Evolutionary conservation across 768 basidiomycete genomes (phyloP).

Genomic region (Leccinum sublutescens): DNA sequence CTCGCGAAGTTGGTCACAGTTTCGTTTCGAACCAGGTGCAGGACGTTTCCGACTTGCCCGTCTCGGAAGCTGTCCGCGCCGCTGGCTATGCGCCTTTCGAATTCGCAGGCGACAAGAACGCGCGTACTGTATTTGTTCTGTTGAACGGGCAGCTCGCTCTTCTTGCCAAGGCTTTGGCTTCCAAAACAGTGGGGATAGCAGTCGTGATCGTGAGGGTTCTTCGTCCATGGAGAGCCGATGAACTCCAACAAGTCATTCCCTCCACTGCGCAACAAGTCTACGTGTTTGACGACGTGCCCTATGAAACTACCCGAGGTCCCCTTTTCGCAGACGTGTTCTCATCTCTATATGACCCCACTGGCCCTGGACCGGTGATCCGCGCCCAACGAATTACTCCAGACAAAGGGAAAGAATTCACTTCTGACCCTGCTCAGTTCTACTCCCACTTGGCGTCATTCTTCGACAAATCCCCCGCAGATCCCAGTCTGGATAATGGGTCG

Average conservation of each 20-base stretch:
- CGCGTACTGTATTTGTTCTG: slow-evolving; percentile 65
- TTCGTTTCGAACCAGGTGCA: slow-evolving; percentile 39
- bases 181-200: slow-evolving; percentile 50
- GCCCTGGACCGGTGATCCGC: slow-evolving; percentile 42
- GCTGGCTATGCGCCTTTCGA: slow-evolving; percentile 77
- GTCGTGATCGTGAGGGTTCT: slow-evolving; percentile 75
- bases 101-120: slow-evolving; percentile 64
- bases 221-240: slow-evolving; percentile 74
- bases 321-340: slow-evolving; percentile 75
- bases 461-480: slow-evolving; percentile 27
- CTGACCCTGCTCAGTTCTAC: slow-evolving; percentile 41
- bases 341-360: slow-evolving; percentile 45
- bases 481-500: slow-evolving; percentile 24
- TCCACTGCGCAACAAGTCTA: slow-evolving; percentile 55
- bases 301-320: slow-evolving; percentile 55
- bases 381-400: slow-evolving; percentile 59
- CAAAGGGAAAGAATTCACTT: slow-evolving; percentile 52
- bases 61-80: slow-evolving; percentile 50
- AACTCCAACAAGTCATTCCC: slow-evolving; percentile 62
- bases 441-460: slow-evolving; percentile 36
- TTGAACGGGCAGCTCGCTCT: slow-evolving; percentile 79
- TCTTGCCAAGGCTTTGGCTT: slow-evolving; percentile 51
- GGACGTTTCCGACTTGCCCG: slow-evolving; percentile 26
- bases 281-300: slow-evolving; percentile 78
- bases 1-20: slow-evolving; percentile 70